Evolutionary conservation across 164 flowering plant genomes (phyloP), one percentile per base, ranked within the genome.

Genomic region (Vitis rupestris): DNA sequence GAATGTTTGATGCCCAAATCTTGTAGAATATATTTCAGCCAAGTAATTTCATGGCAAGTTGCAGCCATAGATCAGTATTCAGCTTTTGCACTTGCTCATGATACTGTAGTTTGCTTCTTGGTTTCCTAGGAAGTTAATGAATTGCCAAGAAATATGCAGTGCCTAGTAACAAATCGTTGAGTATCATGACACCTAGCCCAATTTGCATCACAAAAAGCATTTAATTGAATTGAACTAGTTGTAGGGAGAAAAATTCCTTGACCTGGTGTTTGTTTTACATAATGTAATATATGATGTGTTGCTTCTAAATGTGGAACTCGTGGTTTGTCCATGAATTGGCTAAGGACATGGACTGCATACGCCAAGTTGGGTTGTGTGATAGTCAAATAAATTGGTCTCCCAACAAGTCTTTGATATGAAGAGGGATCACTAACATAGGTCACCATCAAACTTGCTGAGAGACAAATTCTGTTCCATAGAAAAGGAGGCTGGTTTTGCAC

Each of bases 391-490:
- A 63, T 63, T 59, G 29, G 62, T 29, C 62, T 14, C 62, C 62
- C 62, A 59, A 59, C 44, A 30, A 59, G 62, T 30, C 62, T 59
- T 59, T 44, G 48, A 59, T 59, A 23, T 59, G 62, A 59, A 29
- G 62, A 59, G 29, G 62, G 65, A 63, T 64, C 56, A 64, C 55
- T 50, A 49, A 64, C 49, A 10, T 50, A 64, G 23, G 37, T 54
- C 49, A 66, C 69, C 61, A 31, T 66, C 69, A 66, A 66, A 66
- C 59, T 66, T 66, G 30, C 23, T 66, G 6, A 53, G 63, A 58
- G 63, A 48, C 31, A 67, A 67, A 54, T 67, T 67, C 16, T 57
- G 63, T 57, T 67, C 62, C 63, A 67, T 67, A 54, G 62, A 63
- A 47, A 67, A 67, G 1, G 31, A 57, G 30, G 59, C 63, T 64